Percentiles rank a stretch among this genome's conserved stretches.
Evolutionary conservation across 1,284 basidiomycete genomes (phyloP).

Genomic region (Lignosus rhinocerotis): DNA sequence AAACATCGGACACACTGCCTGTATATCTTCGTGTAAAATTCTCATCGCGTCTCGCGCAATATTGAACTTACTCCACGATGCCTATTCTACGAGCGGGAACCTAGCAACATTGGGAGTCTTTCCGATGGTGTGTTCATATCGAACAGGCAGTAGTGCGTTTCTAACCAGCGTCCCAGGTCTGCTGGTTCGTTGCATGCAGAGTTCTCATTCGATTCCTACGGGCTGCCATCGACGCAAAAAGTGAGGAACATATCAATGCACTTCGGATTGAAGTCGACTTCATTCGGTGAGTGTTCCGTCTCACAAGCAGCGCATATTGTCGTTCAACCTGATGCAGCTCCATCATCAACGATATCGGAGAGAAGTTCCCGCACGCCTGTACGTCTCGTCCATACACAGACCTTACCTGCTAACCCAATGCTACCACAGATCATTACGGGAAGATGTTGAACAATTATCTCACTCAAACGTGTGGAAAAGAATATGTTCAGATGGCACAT

Average conservation of each 20-base stretch:
- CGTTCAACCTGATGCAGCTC: constrained; percentile 38
- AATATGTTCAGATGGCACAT: constrained; percentile 19
- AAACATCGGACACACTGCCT: constrained; percentile 52
- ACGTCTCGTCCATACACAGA: constrained; percentile 19
- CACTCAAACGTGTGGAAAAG: constrained; percentile 34
- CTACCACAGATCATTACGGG: constrained; percentile 50
- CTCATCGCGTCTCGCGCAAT: constrained; percentile 63
- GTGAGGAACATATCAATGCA: constrained; percentile 52
- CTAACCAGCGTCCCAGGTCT: constrained; percentile 45
- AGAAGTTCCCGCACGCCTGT: constrained; percentile 64
- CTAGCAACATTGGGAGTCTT: constrained; percentile 64
- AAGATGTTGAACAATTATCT: constrained; percentile 57
- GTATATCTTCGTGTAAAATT: constrained; percentile 66
- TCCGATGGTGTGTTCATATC: constrained; percentile 46
- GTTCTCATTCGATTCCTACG: constrained; percentile 65
- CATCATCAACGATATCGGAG: constrained; percentile 61
- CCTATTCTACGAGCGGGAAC: constrained; percentile 71
- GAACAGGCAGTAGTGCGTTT: neutral
- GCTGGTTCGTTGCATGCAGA: constrained; percentile 67
- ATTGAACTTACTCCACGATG: constrained; percentile 64
- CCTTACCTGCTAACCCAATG: neutral
- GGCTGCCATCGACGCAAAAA: constrained; percentile 54
- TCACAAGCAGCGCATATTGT: neutral
- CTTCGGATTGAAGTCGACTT: constrained; percentile 64
- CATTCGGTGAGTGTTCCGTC: constrained; percentile 50